Evolutionary conservation across 352 stramenopile species (phyloP).

Genomic region (Globisporangium megalacanthum): DNA sequence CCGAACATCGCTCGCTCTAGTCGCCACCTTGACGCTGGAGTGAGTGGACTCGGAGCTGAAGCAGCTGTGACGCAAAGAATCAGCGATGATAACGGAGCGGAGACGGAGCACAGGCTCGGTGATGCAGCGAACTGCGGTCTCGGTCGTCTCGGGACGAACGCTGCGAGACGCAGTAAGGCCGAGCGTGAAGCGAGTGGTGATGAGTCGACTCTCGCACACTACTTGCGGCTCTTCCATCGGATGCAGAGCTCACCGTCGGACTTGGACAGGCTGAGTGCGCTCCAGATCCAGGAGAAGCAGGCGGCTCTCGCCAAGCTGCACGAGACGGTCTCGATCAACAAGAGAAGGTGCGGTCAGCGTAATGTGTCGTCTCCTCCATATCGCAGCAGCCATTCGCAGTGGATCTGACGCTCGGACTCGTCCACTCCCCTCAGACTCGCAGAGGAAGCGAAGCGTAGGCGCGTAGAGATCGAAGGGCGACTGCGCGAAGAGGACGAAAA

Average conservation of each 20-base stretch:
- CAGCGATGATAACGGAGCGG: slow-evolving; percentile 2
- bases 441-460: slow-evolving; percentile 12
- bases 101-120: background rate
- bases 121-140: background rate
- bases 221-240: slow-evolving; percentile 31
- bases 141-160: background rate
- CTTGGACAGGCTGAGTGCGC: slow-evolving; percentile 28
- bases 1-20: slow-evolving; percentile 24
- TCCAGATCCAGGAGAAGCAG: slow-evolving; percentile 28
- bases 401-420: background rate
- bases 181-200: background rate
- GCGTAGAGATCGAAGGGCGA: slow-evolving; percentile 9
- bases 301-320: slow-evolving; percentile 20
- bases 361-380: background rate
- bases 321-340: slow-evolving; percentile 28
- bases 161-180: background rate
- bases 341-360: slow-evolving; percentile 7
- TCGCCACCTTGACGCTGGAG: background rate
- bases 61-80: background rate
- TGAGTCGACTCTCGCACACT: slow-evolving; percentile 14
- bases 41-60: background rate
- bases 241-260: slow-evolving; percentile 27
- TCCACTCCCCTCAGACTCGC: background rate
- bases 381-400: background rate
- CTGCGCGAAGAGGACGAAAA: slow-evolving; percentile 14